phyloP scores from a whole-genome alignment of 2,329 filamentous ascomycete species.

The Pseudopyricularia cyperi region DNA sequence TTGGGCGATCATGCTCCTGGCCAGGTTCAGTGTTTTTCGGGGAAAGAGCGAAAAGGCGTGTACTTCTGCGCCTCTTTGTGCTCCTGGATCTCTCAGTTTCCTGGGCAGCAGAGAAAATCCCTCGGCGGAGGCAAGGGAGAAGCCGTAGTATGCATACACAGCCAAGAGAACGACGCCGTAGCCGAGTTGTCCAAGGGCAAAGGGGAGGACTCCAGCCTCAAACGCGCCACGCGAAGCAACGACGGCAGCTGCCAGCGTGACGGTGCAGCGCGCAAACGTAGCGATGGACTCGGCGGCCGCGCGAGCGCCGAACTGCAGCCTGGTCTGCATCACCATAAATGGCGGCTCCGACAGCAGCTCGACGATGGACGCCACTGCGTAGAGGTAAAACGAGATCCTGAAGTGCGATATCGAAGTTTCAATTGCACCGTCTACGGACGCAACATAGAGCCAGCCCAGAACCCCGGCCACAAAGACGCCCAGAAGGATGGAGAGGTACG shows the following conservation, averaged over 20 bases:
- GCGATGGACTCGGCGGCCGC: conserved; percentile 74
- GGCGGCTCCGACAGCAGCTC: conserved; percentile 80
- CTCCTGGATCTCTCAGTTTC: conserved; percentile 13
- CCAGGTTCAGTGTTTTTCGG: conserved; percentile 55
- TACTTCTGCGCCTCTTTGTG: conserved; percentile 8
- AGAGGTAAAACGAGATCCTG: conserved; percentile 35
- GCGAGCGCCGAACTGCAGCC: conserved; percentile 65
- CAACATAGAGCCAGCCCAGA: conserved; percentile 57
- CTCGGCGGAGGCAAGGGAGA: conserved; percentile 36
- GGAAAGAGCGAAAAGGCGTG: conserved; percentile 54
- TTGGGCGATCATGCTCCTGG: conserved; percentile 75
- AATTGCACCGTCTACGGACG: conserved; percentile 30
- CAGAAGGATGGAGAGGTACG: conserved; percentile 62
- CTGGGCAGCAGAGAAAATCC: conserved; percentile 57
- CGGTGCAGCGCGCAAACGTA: conserved; percentile 62
- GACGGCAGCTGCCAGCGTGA: conserved; percentile 59
- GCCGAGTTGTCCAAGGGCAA: conserved; percentile 72
- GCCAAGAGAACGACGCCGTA: conserved; percentile 58
- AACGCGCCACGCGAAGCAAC: conserved; percentile 26
- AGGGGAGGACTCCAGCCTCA: conserved; percentile 68
- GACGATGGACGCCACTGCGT: conserved; percentile 44
- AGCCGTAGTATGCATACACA: conserved; percentile 57
- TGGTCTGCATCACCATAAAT: conserved; percentile 77
- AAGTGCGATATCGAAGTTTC: conserved; percentile 52
- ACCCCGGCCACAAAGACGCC: conserved; percentile 51